Evolutionary conservation across 257 asterid species (phyloP).

Genomic region (Solanum bulbocastanum): DNA sequence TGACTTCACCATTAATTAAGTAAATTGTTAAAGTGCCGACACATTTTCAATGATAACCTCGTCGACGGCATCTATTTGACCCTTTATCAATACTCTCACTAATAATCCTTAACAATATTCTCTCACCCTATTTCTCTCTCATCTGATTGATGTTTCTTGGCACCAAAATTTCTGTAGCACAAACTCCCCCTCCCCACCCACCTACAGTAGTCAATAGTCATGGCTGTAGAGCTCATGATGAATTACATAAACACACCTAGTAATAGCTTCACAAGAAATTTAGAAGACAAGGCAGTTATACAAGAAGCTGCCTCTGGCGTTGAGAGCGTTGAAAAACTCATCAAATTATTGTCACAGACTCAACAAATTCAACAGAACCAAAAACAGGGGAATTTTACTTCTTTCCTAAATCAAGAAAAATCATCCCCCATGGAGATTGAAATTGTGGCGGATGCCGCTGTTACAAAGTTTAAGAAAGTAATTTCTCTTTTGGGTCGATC

Average conservation of each 20-base stretch:
- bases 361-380: not conserved
- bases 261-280: conserved; percentile 7
- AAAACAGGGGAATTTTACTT: not conserved
- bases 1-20: no score
- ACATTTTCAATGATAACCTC: conserved; percentile 9
- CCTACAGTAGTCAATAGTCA: conserved; percentile 1
- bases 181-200: not conserved
- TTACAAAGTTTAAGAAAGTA: conserved; percentile 43
- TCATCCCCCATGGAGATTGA: not conserved
- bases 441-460: conserved; percentile 50
- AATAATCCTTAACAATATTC: not conserved
- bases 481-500: conserved; percentile 54
- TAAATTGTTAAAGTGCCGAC: no score
- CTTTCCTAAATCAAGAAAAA: not conserved
- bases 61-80: conserved; percentile 21
- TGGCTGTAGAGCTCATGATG: conserved; percentile 81
- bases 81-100: not conserved
- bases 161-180: not conserved
- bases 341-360: conserved; percentile 31
- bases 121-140: not conserved
- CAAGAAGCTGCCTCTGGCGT: conserved; percentile 66
- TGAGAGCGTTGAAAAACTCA: conserved; percentile 57
- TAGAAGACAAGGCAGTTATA: conserved; percentile 40
- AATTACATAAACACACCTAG: conserved; percentile 23
- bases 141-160: not conserved